Percentiles rank a stretch among this genome's conserved stretches.
Conservation (phyloP, 2,329 filamentous ascomycete genomes). For the Capronia coronata region DNA sequence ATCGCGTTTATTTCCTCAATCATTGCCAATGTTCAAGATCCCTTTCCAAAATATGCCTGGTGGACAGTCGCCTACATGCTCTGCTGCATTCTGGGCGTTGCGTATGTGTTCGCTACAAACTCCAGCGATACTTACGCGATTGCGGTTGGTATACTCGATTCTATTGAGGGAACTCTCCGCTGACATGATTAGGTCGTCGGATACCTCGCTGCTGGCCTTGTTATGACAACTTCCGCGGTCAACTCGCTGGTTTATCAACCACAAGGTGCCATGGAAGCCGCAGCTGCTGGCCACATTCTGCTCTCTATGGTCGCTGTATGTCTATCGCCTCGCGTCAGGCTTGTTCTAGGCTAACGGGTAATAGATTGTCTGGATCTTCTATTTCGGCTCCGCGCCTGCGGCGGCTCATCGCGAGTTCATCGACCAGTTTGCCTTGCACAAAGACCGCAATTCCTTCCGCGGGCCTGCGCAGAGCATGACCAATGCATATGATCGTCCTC, state of each 20-base stretch:
- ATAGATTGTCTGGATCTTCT: conserved; percentile 98
- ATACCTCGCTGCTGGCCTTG: conserved; percentile 74
- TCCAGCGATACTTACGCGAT: conserved; percentile 83
- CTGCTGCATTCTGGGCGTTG: conserved; percentile 71
- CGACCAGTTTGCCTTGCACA: conserved; percentile 90
- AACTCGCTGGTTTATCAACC: conserved; percentile 77
- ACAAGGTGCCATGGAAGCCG: conserved; percentile 70
- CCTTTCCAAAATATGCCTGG: conserved; percentile 84
- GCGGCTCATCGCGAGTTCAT: conserved; percentile 82
- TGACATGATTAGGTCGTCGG: conserved; percentile 58
- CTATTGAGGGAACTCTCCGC: neutral
- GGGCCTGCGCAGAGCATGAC: conserved; percentile 39
- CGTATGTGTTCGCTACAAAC: conserved; percentile 76
- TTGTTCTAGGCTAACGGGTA: conserved; percentile 11
- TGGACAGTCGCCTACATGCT: conserved; percentile 84
- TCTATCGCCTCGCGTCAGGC: conserved; percentile 21
- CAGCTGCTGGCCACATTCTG: conserved; percentile 86
- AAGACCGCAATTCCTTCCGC: conserved; percentile 50
- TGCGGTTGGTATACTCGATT: conserved; percentile 50
- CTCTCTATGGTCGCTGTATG: conserved; percentile 86
- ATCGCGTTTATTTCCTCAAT: conserved; percentile 85
- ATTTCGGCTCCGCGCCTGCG: conserved; percentile 89
- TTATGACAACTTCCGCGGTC: conserved; percentile 77
- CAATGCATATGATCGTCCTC: conserved; percentile 67
- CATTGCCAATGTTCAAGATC: conserved; percentile 56